A percentile compares a stretch with the other conserved stretches of the same genome.
Evolutionary conservation across 106 monocot species (phyloP).

Genomic region (Allium fistulosum): DNA sequence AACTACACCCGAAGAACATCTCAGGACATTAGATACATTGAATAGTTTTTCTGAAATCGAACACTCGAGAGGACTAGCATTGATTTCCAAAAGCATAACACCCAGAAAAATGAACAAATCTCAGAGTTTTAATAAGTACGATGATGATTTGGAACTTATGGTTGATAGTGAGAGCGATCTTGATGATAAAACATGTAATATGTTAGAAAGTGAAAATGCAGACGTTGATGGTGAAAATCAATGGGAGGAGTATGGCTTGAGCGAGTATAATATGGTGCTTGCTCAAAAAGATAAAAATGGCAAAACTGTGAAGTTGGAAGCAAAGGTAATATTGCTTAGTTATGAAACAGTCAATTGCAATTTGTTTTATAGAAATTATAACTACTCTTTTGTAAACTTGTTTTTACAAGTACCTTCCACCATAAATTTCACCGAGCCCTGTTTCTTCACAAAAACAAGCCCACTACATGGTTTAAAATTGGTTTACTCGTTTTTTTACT

Average conservation of each 20-base stretch:
- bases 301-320: constrained; percentile 46
- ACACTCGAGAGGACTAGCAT: constrained; percentile 53
- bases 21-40: background rate
- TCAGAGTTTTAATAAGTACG: constrained; percentile 28
- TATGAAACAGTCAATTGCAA: no score
- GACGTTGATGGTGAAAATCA: constrained; percentile 8
- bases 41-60: constrained; percentile 26
- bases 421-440: no score
- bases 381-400: no score
- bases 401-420: no score
- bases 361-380: no score
- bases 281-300: constrained; percentile 24
- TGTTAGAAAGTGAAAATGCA: constrained; percentile 21
- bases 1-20: constrained; percentile 17
- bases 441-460: no score
- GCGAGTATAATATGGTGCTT: constrained; percentile 51
- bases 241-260: constrained; percentile 61
- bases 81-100: constrained; percentile 68
- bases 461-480: background rate
- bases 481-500: background rate
- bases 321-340: constrained; percentile 44
- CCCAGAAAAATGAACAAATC: constrained; percentile 46
- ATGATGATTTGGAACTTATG: constrained; percentile 61
- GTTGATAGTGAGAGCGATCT: constrained; percentile 66
- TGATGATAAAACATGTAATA: constrained; percentile 30